A percentile compares a stretch with the other conserved stretches of the same genome.
Conservation (phyloP, 352 stramenopile genomes). For the Globisporangium acanthophoron region DNA sequence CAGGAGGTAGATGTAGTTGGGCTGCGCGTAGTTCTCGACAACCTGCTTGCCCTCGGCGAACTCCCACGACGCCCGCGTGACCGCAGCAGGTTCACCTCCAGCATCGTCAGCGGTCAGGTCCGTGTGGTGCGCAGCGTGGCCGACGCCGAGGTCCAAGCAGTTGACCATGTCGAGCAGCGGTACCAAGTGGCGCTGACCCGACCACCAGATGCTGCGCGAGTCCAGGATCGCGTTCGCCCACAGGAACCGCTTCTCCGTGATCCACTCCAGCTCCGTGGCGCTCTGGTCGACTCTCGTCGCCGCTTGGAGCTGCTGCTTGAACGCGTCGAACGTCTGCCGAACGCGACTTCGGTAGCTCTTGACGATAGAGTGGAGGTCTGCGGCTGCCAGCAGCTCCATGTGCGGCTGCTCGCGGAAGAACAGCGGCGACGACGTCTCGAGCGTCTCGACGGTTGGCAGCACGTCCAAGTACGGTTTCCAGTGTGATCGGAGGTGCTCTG, state of each 20-base stretch:
- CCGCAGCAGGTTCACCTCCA: constrained; percentile 25
- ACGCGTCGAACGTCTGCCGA: constrained; percentile 5
- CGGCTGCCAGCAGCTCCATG: constrained; percentile 37
- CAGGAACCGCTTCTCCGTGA: constrained; percentile 55
- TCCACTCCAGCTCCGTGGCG: constrained; percentile 22
- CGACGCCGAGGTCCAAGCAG: constrained; percentile 44
- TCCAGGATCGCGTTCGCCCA: constrained; percentile 88
- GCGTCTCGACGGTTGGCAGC: constrained; percentile 38
- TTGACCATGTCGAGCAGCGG: constrained; percentile 95
- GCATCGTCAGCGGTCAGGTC: constrained; percentile 12
- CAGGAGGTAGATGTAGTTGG: constrained; percentile 92
- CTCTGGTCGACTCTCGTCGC: neutral
- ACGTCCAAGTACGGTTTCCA: constrained; percentile 89
- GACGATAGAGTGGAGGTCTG: constrained; percentile 34
- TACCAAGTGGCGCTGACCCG: constrained; percentile 83
- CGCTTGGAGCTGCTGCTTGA: constrained; percentile 1
- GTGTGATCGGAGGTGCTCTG: constrained; percentile 20
- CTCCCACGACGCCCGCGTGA: constrained; percentile 64
- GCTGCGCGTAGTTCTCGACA: constrained; percentile 92
- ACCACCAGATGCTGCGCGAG: constrained; percentile 93
- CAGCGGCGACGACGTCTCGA: constrained; percentile 30
- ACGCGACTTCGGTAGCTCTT: constrained; percentile 31
- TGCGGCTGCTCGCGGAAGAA: constrained; percentile 46
- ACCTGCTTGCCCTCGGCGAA: constrained; percentile 71
- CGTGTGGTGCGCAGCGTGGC: constrained; percentile 53